Evolutionary conservation across 495 filamentous ascomycete species (phyloP), one percentile per base, ranked within the genome.

Genomic region (Neurospora intermedia): DNA sequence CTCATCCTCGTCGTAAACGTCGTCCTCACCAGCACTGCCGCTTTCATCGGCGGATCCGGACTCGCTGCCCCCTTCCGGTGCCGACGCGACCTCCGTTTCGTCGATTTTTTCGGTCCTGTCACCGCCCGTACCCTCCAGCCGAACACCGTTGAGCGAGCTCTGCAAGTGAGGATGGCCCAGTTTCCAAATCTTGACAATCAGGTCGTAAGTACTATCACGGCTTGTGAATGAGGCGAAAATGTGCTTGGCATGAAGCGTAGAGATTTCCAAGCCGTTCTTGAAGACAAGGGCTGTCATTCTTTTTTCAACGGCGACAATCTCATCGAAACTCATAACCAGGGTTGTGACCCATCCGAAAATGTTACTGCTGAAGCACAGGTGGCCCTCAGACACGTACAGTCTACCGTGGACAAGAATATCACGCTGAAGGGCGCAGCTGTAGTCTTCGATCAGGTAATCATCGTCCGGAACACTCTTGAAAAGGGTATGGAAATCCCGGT

Each of bases 341-440:
- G 94, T 98, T 1, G 96, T 99, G 2, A 96, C 90, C 96, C 96
- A 99, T 43, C 96, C 96, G 43, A 99, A 87, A 70, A 99, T 99
- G 79, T 99, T 99, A 81, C 96, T 98, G 74, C 94, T 96, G 82
- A 99, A 99, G 83, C 96, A 99, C 43, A 99, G 90, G 76, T 99
- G 94, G 6, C 94, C 94, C 82, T 99, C 96, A 0, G 95, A 98
- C 40, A 99, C 91, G 77, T 99, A 99, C 16, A 99, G 87, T 46
- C 96, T 88, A 3, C 96, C 96, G 75, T 97, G 95, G 13, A 96
- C 88, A 62, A 99, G 90, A 73, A 99, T 99, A 79, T 99, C 96
- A 70, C 93, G 89, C 80, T 99, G 96, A 20, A 99, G 81, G 18
- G 96, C 96, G 78, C 94, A 97, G 78, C 96, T 97, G 80, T 98